Percentiles rank a stretch among this genome's conserved stretches.
phyloP scores from a whole-genome alignment of 352 stramenopile species.

The Phytophthora agathidicida region DNA sequence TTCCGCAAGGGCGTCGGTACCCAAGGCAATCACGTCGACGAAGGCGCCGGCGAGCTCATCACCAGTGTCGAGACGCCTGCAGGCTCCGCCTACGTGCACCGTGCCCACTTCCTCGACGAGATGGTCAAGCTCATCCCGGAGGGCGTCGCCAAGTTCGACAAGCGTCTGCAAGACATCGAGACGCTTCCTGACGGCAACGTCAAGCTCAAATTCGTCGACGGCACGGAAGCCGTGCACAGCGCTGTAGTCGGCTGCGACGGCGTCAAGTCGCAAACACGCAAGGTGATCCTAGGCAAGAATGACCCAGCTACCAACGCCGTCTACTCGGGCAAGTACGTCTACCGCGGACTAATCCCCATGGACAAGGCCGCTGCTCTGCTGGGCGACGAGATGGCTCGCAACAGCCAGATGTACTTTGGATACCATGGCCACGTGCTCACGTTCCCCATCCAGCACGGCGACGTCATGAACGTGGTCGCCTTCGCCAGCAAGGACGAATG shows the following conservation, averaged over 20 bases:
- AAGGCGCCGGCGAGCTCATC: slow-evolving; percentile 29
- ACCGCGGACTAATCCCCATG: slow-evolving; percentile 40
- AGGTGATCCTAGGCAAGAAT: slow-evolving; percentile 32
- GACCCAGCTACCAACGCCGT: slow-evolving; percentile 32
- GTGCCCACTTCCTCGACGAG: slow-evolving; percentile 39
- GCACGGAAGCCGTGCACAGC: slow-evolving; percentile 38
- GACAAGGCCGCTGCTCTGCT: slow-evolving; percentile 37
- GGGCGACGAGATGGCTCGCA: slow-evolving; percentile 42
- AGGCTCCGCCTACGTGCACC: slow-evolving; percentile 40
- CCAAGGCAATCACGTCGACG: slow-evolving; percentile 21
- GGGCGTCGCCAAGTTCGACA: slow-evolving; percentile 34
- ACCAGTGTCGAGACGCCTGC: slow-evolving; percentile 37
- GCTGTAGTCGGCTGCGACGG: slow-evolving; percentile 37
- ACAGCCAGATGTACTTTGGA: slow-evolving; percentile 48
- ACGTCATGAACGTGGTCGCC: slow-evolving; percentile 44
- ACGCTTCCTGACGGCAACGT: slow-evolving; percentile 36
- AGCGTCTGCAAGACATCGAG: slow-evolving; percentile 38
- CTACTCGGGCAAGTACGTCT: slow-evolving; percentile 44
- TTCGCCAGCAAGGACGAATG: slow-evolving; percentile 43
- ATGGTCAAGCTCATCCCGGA: slow-evolving; percentile 37
- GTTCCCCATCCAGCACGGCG: slow-evolving; percentile 40
- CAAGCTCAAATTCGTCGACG: slow-evolving; percentile 38
- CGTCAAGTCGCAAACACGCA: slow-evolving; percentile 39
- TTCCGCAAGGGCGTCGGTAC: slow-evolving; percentile 39
- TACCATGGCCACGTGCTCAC: slow-evolving; percentile 45